phyloP scores from a whole-genome alignment of 805 yeast genomes.

The Candida tibetensis region DNA sequence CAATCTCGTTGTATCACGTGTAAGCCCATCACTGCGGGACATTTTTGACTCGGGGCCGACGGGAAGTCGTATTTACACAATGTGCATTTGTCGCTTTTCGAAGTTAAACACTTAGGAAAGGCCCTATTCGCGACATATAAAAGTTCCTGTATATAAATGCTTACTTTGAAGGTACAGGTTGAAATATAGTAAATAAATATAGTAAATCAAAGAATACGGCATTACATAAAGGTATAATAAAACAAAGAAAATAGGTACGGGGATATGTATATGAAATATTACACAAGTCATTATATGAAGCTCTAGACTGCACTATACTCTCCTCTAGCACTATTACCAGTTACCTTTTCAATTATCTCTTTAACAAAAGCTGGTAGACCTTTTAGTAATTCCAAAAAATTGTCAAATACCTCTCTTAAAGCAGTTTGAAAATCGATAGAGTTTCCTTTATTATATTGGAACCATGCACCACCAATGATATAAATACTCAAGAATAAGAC shows the following conservation, averaged over 20 bases:
- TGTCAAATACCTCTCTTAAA: constrained; percentile 68
- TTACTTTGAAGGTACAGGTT: no score
- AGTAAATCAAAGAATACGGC: no score
- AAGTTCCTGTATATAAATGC: no score
- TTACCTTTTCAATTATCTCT: constrained; percentile 67
- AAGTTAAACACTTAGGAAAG: no score
- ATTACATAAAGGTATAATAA: no score
- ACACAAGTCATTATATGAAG: no score
- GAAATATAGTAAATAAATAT: no score
- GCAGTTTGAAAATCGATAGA: constrained; percentile 70
- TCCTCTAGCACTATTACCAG: constrained; percentile 64
- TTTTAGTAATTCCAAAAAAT: constrained; percentile 52
- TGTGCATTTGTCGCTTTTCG: no score
- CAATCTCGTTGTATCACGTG: neutral
- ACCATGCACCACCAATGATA: constrained; percentile 72
- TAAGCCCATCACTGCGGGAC: neutral
- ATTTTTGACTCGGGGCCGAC: neutral
- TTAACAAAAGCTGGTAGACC: constrained; percentile 63
- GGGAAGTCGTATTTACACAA: no score
- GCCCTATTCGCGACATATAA: no score
- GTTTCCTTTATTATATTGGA: constrained; percentile 70
- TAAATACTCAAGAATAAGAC: constrained; percentile 70
- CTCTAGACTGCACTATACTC: constrained; percentile 88
- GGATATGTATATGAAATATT: no score
- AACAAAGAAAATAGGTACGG: no score